These are phyloP conservation scores for Nothophaeocryptopus gaeumannii DNA, from an alignment of 2,329 filamentous ascomycete genomes.

Conservation along the genomic window DNA sequence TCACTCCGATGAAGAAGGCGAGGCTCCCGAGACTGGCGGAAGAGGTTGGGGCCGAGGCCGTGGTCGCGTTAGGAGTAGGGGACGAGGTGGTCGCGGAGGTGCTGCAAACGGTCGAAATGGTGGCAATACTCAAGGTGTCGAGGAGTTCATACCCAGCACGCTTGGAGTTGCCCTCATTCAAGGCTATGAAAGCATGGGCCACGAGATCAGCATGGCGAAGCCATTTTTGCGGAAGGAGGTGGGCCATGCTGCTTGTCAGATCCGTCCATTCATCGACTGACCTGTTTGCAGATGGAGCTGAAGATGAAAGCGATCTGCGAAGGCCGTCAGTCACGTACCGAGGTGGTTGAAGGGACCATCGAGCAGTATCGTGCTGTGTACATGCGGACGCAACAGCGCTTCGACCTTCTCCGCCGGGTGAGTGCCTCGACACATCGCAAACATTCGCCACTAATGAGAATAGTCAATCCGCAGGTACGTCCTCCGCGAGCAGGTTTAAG, in stretches of 20 bases:
- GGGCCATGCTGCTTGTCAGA: slow-evolving; percentile 17
- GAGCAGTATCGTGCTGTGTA: slow-evolving; percentile 86
- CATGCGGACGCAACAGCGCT: slow-evolving; percentile 72
- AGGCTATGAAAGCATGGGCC: slow-evolving; percentile 91
- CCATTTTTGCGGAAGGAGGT: slow-evolving; percentile 90
- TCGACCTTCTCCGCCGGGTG: slow-evolving; percentile 52
- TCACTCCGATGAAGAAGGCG: slow-evolving; percentile 32
- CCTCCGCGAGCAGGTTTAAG: no score
- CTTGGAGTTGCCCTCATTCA: slow-evolving; percentile 88
- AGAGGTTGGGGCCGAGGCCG: slow-evolving; percentile 39
- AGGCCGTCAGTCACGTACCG: slow-evolving; percentile 69
- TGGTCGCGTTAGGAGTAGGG: slow-evolving; percentile 37
- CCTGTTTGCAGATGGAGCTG: slow-evolving; percentile 67
- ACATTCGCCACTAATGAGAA: no score
- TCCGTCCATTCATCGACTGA: slow-evolving; percentile 7
- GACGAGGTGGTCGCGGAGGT: slow-evolving; percentile 51
- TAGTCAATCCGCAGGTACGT: no score
- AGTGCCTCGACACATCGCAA: no score
- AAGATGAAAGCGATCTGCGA: slow-evolving; percentile 97
- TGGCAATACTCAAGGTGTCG: slow-evolving; percentile 52
- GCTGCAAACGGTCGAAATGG: slow-evolving; percentile 49
- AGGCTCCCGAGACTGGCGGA: slow-evolving; percentile 36
- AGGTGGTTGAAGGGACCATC: slow-evolving; percentile 78
- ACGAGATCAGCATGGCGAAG: slow-evolving; percentile 89
- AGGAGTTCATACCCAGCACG: slow-evolving; percentile 89